Evolutionary conservation across 2,329 filamentous ascomycete genomes (phyloP).

Genomic region (Huntiella bhutanensis): DNA sequence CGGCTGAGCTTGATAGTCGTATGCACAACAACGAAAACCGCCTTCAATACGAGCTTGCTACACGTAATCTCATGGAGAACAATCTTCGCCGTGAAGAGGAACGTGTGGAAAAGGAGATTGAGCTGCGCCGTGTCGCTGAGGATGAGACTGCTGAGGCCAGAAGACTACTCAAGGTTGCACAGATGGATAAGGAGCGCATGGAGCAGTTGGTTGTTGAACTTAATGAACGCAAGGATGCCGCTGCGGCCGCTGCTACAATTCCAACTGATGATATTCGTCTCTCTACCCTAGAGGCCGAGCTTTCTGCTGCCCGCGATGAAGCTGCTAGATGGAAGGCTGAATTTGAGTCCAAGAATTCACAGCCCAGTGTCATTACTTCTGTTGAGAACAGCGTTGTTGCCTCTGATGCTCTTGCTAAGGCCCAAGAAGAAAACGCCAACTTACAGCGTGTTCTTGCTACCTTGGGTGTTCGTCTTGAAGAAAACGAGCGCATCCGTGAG

Average conservation of each 20-base stretch:
- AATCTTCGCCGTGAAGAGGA: constrained; percentile 45
- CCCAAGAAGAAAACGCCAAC: constrained; percentile 46
- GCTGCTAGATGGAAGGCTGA: constrained; percentile 42
- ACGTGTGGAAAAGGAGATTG: constrained; percentile 44
- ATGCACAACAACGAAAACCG: constrained; percentile 38
- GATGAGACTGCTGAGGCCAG: constrained; percentile 57
- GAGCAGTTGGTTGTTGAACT: constrained; percentile 49
- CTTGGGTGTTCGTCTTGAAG: constrained; percentile 60
- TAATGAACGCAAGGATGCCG: constrained; percentile 28
- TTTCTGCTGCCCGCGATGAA: constrained; percentile 38
- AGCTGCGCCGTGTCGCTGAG: constrained; percentile 45
- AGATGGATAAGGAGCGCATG: constrained; percentile 54
- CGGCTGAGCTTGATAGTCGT: constrained; percentile 33
- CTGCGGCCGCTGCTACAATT: neutral
- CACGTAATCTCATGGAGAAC: constrained; percentile 49
- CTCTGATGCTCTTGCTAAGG: constrained; percentile 39
- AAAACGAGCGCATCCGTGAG: constrained; percentile 70
- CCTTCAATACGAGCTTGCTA: constrained; percentile 41
- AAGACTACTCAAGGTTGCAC: constrained; percentile 44
- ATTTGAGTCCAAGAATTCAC: constrained; percentile 31
- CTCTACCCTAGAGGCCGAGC: constrained; percentile 44
- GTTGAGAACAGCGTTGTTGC: constrained; percentile 37
- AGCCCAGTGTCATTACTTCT: constrained; percentile 17
- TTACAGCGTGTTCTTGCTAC: constrained; percentile 55
- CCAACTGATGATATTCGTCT: constrained; percentile 39